Percentiles rank a stretch among this genome's conserved stretches.
These are phyloP conservation scores for Raddia guianensis DNA, from an alignment of 176 grass and related monocot genomes.

Conservation along the genomic window DNA sequence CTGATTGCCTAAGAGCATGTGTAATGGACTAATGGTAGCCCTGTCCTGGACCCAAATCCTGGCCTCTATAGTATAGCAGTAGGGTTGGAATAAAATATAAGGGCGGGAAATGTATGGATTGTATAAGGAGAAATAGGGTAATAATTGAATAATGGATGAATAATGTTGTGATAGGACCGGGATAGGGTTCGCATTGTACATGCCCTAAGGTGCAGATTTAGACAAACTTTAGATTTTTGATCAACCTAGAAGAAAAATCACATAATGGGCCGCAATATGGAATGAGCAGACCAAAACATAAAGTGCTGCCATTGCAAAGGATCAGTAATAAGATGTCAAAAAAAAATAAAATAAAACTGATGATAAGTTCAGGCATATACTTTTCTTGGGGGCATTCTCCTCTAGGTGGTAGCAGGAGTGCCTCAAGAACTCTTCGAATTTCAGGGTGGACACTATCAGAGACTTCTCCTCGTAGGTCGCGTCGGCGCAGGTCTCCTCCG, in stretches of 20 bases:
- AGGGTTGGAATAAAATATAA: too few relatives aligned
- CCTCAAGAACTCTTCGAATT: conserved; percentile 56
- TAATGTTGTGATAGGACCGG: too few relatives aligned
- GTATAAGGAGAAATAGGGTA: too few relatives aligned
- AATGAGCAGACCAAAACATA: background rate
- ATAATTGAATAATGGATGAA: too few relatives aligned
- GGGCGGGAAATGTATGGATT: too few relatives aligned
- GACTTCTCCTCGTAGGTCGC: conserved; percentile 32
- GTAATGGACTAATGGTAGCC: too few relatives aligned
- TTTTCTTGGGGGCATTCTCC: conserved; percentile 49
- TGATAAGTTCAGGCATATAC: conserved; percentile 20
- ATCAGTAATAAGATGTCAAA: background rate
- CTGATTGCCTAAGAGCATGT: too few relatives aligned
- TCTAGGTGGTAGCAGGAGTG: conserved; percentile 60
- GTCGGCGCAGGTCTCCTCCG: conserved; percentile 30
- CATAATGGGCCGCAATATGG: background rate
- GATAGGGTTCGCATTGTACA: too few relatives aligned
- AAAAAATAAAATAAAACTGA: background rate
- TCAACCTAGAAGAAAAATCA: conserved; percentile 7
- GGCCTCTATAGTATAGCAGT: too few relatives aligned
- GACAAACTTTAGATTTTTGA: background rate
- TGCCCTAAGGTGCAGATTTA: background rate
- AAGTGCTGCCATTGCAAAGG: background rate
- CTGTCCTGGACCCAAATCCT: too few relatives aligned
- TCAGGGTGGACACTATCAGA: conserved; percentile 28